Evolutionary conservation across 1,284 basidiomycete genomes (phyloP), one percentile per base, ranked within the genome.

Genomic region (Sanghuangporus weigelae): DNA sequence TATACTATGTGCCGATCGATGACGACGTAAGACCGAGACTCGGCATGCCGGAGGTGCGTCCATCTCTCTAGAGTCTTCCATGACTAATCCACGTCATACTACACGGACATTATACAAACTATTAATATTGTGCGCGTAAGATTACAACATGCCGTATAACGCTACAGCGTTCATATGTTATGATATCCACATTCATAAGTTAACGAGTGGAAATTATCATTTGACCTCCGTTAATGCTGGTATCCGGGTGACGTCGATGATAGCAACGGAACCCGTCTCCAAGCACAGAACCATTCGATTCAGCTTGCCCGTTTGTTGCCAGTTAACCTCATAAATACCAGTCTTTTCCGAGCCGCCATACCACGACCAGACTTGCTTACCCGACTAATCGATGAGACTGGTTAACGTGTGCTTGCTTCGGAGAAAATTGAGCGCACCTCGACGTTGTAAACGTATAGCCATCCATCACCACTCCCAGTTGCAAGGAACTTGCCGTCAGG

Each of bases 401-500:
- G 35, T 21, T 38, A 50, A 26, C 2, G 21, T 21, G 12, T 62
- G 40, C 6, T 12, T 53, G 48, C 26, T 44, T 39, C n/a, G 21
- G 26, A 7, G 50, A 31, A 11, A 40, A 60, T 11, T 11, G 2
- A 46, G 57, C 73, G 23, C 40, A 74, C 75, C 66, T 74, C 69
- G 50, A 74, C 68, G 58, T 77, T 69, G 56, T 76, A 76, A 57
- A 76, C 65, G 46, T 71, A 67, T 60, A 76, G 64, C 49, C 73
- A 67, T 7, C 75, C 75, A 59, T 78, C 75, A 36, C 73, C 72
- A 48, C 76, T 74, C 0, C 76, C 76, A 56, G 74, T 75, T n/a
- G 69, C 75, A 40, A 76, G 67, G 50, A 62, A 67, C 12, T 57
- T 63, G 26, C 86, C 86, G 59, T 86, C 81, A 0, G 88, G 87